Base-by-base conservation (phyloP, 805 yeast species). In the Starmerella stellata region DNA sequence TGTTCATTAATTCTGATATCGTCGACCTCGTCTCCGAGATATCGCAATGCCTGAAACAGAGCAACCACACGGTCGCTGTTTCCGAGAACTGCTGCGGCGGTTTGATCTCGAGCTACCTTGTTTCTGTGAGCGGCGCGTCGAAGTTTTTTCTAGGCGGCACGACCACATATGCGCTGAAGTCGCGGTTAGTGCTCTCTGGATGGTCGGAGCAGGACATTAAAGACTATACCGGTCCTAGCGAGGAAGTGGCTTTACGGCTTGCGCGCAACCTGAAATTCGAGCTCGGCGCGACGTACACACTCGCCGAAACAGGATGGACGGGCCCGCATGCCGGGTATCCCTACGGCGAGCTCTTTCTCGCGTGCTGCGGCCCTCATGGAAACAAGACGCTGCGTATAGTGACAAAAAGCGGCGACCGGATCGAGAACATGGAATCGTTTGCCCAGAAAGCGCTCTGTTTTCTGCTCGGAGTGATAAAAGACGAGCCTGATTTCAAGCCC, bases 21-120 rank as follows among this genome's bases (percentile, higher is more conserved):
- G 55, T 60, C 31, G 50, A 42, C 19, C 58, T 74, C 8, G 82
- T 78, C 3, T 52, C 53, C 8, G 59, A 64, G 51, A 78, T 81
- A 32, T 74, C 90, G 0, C 57, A 54, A 27, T 61, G 74, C 4
- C 63, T 81, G 19, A 57, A 69, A 16, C 52, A 55, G 16, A 62
- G 73, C 21, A 57, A 65, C 13, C 74, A 75, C 53, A 78, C 93
- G 1, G 59, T 81, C 18, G 79, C 92, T 0, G 76, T 78, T 1
- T 74, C 85, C 4, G 94, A 81, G 14, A 39, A 55, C 49, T 92
- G 93, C 0, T 81, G 93, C 55, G 94, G 94, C 7, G 94, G 94
- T 0, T 64, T 81, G 14, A 60, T 81, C 5, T 75, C 90, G 3
- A 79, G 93, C 1, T 80, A 78, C 50, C 55, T 81, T 17, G 82